Percentiles rank a stretch among this genome's conserved stretches.
Conservation (phyloP, 495 filamentous ascomycete genomes). For the Penicillium odoratum region DNA sequence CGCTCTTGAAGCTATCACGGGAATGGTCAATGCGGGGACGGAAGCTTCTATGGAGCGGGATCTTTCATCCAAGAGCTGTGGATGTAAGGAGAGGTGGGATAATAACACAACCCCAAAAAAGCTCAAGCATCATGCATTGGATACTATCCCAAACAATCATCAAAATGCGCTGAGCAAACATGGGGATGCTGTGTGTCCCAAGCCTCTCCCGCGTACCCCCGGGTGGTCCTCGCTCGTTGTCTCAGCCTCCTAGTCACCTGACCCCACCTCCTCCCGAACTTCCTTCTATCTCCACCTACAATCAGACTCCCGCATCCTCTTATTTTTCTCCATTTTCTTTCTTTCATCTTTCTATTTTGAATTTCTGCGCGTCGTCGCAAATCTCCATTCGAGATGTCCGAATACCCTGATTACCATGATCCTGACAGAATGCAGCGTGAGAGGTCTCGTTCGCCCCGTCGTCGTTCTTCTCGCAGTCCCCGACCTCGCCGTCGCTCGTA, state of each 20-base stretch:
- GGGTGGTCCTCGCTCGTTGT: conserved; percentile 21
- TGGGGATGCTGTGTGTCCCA: conserved; percentile 2
- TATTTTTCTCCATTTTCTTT: conserved; percentile 4
- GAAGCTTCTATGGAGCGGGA: conserved; percentile 10
- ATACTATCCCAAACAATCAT: not conserved
- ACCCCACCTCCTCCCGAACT: conserved; percentile 22
- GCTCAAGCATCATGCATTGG: not conserved
- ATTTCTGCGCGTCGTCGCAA: conserved; percentile 18
- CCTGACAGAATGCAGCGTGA: conserved; percentile 71
- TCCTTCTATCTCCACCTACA: conserved; percentile 4
- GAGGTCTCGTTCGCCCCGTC: conserved; percentile 89
- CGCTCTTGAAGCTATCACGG: conserved; percentile 10
- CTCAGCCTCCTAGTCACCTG: conserved; percentile 28
- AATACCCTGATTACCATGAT: conserved; percentile 35
- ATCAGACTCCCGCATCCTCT: conserved; percentile 2
- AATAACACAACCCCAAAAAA: not conserved
- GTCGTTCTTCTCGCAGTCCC: conserved; percentile 74
- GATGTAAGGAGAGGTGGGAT: not conserved
- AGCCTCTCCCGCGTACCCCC: conserved; percentile 7
- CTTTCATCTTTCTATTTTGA: conserved; percentile 6
- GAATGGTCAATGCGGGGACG: conserved; percentile 33
- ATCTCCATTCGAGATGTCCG: conserved; percentile 23
- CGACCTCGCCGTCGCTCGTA: conserved; percentile 81
- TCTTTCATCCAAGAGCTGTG: not conserved
- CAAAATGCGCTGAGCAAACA: conserved; percentile 14